Evolutionary conservation across 2,329 filamentous ascomycete species (phyloP).

Genomic region (Onygenales sp.): DNA sequence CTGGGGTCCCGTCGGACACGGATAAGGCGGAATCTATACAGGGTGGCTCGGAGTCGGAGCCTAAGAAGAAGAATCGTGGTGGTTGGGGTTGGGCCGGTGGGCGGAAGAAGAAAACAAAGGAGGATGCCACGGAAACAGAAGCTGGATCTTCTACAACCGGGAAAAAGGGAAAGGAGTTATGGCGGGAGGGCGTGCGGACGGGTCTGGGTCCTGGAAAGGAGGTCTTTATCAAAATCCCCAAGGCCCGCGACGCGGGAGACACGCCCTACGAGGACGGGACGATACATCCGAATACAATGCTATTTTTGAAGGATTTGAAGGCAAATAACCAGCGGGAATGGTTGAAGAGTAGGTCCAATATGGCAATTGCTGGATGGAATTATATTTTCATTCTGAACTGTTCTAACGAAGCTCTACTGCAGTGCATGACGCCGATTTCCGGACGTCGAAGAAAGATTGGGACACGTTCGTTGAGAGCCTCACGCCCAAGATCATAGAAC

Average conservation of each 20-base stretch:
- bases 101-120: slow-evolving; percentile 7
- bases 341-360: slow-evolving; percentile 48
- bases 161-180: slow-evolving; percentile 41
- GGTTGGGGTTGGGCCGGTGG: slow-evolving; percentile 12
- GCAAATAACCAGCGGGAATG: slow-evolving; percentile 54
- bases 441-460: slow-evolving; percentile 71
- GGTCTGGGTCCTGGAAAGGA: slow-evolving; percentile 50
- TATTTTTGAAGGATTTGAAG: slow-evolving; percentile 51
- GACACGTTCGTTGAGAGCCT: slow-evolving; percentile 65
- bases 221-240: slow-evolving; percentile 54
- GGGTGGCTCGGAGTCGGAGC: slow-evolving; percentile 9
- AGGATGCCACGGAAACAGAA: slow-evolving; percentile 7
- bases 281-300: slow-evolving; percentile 55
- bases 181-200: slow-evolving; percentile 47
- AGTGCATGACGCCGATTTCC: slow-evolving; percentile 75
- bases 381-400: neutral
- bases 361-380: neutral
- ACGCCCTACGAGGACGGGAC: slow-evolving; percentile 47
- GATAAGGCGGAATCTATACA: slow-evolving; percentile 6
- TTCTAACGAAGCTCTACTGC: slow-evolving; percentile 1
- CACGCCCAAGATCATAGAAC: slow-evolving; percentile 58
- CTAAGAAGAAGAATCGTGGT: slow-evolving; percentile 14
- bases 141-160: neutral
- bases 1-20: slow-evolving; percentile 22
- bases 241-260: slow-evolving; percentile 51